phyloP scores from a whole-genome alignment of 805 yeast species.

The Lachancea mirantina region DNA sequence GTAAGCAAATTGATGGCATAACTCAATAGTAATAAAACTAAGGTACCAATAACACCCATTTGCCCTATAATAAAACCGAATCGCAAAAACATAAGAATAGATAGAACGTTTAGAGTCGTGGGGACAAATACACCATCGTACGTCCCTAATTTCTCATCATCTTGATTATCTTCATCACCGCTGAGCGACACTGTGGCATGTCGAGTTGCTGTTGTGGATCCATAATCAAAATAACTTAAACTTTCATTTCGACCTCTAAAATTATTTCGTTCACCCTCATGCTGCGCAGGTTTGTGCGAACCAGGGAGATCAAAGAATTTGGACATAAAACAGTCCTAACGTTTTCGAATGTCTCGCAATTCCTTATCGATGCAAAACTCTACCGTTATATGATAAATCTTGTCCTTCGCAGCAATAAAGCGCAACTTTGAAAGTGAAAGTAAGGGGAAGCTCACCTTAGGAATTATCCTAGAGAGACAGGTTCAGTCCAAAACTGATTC shows the following conservation, averaged over 20 bases:
- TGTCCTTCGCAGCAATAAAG: no score
- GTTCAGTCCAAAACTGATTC: no score
- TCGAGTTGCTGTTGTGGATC: conserved; percentile 18
- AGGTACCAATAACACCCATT: conserved; percentile 78
- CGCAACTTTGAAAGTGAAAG: no score
- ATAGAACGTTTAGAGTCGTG: conserved; percentile 83
- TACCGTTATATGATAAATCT: no score
- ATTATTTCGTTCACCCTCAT: conserved; percentile 23
- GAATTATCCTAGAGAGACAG: no score
- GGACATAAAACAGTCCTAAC: conserved; percentile 6
- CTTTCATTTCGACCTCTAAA: conserved; percentile 15
- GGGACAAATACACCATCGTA: conserved; percentile 90
- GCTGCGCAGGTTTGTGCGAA: conserved; percentile 23
- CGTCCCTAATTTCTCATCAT: conserved; percentile 58
- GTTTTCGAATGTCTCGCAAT: no score
- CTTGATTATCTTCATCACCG: conserved; percentile 28
- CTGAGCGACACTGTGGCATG: conserved; percentile 22
- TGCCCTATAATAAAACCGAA: conserved; percentile 95
- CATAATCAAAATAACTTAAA: conserved; percentile 28
- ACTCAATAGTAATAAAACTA: conserved; percentile 59
- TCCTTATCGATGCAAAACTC: no score
- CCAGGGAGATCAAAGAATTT: conserved; percentile 32
- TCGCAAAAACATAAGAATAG: conserved; percentile 89
- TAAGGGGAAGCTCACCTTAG: no score
- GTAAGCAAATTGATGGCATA: conserved; percentile 79